Base-by-base conservation (phyloP, 257 asterid genomes). In the Primulina eburnea region DNA sequence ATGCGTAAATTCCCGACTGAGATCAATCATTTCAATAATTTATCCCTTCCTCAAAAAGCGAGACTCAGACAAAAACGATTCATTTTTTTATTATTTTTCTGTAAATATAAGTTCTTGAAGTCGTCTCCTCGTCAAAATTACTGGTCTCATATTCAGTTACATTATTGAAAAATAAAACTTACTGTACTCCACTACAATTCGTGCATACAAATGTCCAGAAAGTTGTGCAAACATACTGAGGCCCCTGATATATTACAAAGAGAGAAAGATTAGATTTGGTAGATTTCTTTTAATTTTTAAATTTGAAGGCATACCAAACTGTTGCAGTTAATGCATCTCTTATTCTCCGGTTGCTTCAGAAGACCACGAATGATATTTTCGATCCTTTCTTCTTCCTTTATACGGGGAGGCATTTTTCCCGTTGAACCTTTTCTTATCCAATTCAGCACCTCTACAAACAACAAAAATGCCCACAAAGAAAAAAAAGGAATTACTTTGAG, bases 181-280 rank as follows among this genome's bases (percentile, higher is more conserved):
- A 90, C 97, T 93, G 99, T n/a, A 93, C 88, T 11, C 95, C 97
- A 47, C 99, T 90, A 75, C 97, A 93, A 60, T 67, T 89, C 32
- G 97, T 85, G 90, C 99, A 93, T 38, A 93, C 83, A 69, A 93
- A 93, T 32, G 97, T 90, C 92, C 91, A 89, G 81, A 90, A 93
- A 50, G 90, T 89, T 34, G 95, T 90, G 83, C 99, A 93, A 40
- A 87, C 89, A 81, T 93, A 93, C 73, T 93, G 99, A 29, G 96
- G 96, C 73, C 96, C 97, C 99, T 93, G 89, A 64, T 73, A 50
- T 4, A 16, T 50, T 5, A 50, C 21, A 60, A 71, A n/a, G 14
- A 28, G 64, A 57, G 35, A 73, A 50, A 16, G 14, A 33, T 33
- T 11, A 62, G 37, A 63, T 6, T 66, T 32, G 75, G 65, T 24